Evolutionary conservation across 2,329 filamentous ascomycete species (phyloP), one percentile per base, ranked within the genome.

Genomic region (Diplodia mutila): DNA sequence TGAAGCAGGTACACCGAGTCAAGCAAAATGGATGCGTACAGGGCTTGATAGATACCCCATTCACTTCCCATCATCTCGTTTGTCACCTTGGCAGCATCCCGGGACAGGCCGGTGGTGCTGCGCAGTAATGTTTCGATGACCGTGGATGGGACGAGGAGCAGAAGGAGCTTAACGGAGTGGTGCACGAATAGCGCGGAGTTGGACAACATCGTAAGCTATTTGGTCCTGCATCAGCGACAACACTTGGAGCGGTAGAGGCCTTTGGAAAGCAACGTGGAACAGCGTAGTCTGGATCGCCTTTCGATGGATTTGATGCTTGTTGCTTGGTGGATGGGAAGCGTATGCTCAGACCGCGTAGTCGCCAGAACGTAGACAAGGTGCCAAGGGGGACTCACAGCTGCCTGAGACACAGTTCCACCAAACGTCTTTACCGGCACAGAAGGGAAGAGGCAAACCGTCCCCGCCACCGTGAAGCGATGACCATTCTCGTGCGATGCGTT

Each of bases 11-110:
- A 3, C 29, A 21, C 11, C 3, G 21, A 12, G n/a, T 6, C 1
- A 16, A 4, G 9, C 0, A 16, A 11, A 46, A 1, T 59, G 34
- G 14, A 54, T 18, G 16, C 59, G n/a, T 63, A 63, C 59, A 63
- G 59, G 16, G 59, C 59, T 12, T 63, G 42, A 29, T 63, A 63
- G 1, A 63, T n/a, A 11, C 59, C 59, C 59, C 59, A 51, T n/a
- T 51, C 14, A 11, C 59, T 63, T 29, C 42, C 59, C 23, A 63
- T 37, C 46, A 63, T 51, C 46, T 51, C 59, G 29, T 48, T 63
- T 4, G 59, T 63, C 27, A 51, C 46, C 46, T 51, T 63, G 42
- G n/a, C 27, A 7, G 59, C 18, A 29, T 63, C 18, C 9, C 8
- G 42, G 7, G 59, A 63, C 4, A 63, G 42, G 11, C 59, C 46